Evolutionary conservation across 176 grass and related monocot genomes (phyloP).

Genomic region (Carex myosuroides): DNA sequence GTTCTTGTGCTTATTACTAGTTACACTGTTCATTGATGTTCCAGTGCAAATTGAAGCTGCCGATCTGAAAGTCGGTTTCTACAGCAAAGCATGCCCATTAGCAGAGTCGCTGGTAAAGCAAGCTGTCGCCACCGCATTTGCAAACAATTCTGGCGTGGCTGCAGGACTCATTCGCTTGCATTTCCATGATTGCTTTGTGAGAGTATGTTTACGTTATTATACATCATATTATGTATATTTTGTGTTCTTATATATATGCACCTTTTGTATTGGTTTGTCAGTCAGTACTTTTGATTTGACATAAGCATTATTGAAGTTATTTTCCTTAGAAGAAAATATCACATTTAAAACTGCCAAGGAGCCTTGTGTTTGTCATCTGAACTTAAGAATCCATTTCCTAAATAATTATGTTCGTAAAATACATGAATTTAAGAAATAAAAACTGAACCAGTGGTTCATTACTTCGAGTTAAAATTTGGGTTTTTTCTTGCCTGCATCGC

Average conservation of each 20-base stretch:
- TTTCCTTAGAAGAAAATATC: background rate
- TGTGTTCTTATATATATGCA: too few species aligned
- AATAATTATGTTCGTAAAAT: too few species aligned
- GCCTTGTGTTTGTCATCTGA: background rate
- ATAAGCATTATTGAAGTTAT: background rate
- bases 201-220: slow-evolving; percentile 20
- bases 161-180: slow-evolving; percentile 64
- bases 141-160: slow-evolving; percentile 49
- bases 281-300: background rate
- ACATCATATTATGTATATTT: background rate
- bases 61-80: slow-evolving; percentile 50
- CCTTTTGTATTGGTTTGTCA: background rate
- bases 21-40: background rate
- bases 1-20: background rate
- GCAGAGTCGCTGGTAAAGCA: slow-evolving; percentile 57
- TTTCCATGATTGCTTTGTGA: slow-evolving; percentile 80
- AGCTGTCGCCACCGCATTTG: slow-evolving; percentile 47
- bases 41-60: background rate
- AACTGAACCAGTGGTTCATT: background rate
- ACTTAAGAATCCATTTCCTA: background rate
- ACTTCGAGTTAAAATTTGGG: background rate
- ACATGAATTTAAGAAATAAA: too few species aligned
- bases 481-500: background rate
- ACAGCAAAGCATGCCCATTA: slow-evolving; percentile 41
- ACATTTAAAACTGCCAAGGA: background rate